These are phyloP conservation scores for Tetrahymena borealis DNA, from an alignment of 73 alveolate genomes.

Conservation along the genomic window DNA sequence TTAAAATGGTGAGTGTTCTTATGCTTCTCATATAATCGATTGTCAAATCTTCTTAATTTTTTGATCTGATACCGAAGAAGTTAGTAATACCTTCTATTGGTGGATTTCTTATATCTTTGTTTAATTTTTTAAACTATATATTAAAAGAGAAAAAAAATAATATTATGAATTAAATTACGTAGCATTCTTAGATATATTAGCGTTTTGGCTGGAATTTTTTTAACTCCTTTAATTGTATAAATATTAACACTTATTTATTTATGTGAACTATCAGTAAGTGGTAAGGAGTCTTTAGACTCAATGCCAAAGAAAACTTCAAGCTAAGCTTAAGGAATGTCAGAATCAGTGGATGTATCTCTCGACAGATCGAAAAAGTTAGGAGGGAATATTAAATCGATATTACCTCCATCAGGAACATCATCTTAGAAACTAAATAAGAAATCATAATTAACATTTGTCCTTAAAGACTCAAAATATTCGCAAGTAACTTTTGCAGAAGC, in stretches of 20 bases:
- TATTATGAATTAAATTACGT: neutral
- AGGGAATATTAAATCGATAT: neutral
- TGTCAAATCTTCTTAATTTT: neutral
- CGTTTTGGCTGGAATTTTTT: neutral
- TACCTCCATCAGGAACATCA: neutral
- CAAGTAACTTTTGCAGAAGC: neutral
- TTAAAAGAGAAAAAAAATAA: neutral
- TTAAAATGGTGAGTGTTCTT: neutral
- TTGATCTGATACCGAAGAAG: conserved; percentile 12
- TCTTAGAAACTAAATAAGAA: neutral
- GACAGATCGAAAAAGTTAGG: neutral
- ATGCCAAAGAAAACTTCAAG: neutral
- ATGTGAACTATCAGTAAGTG: neutral
- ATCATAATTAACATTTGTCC: neutral
- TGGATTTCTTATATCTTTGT: conserved; percentile 30
- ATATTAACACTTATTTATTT: neutral
- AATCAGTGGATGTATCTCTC: neutral
- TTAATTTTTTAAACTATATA: neutral
- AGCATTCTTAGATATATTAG: neutral
- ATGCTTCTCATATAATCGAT: conserved; percentile 21
- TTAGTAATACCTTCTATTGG: conserved; percentile 32
- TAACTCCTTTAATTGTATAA: neutral
- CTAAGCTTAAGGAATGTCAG: neutral
- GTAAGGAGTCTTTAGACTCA: neutral
- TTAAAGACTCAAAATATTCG: neutral